These are phyloP conservation scores for Zygosaccharomyces rouxii DNA, from an alignment of 805 yeast genomes.

Conservation along the genomic window DNA sequence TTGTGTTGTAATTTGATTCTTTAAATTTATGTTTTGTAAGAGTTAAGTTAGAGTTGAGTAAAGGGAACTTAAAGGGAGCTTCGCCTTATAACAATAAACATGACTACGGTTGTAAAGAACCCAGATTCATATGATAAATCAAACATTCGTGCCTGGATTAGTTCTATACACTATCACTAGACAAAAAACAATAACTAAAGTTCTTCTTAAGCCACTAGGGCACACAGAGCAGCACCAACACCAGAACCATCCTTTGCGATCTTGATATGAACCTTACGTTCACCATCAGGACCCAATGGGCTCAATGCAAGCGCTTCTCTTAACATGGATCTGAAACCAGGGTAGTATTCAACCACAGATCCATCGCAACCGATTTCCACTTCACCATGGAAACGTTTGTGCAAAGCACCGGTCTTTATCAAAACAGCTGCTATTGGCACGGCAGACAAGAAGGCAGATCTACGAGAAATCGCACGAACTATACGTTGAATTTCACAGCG, in stretches of 20 bases:
- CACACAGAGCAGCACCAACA: slow-evolving; percentile 96
- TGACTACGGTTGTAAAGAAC: no score
- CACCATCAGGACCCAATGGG: slow-evolving; percentile 69
- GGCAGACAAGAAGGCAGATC: slow-evolving; percentile 89
- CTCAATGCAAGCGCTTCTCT: slow-evolving; percentile 71
- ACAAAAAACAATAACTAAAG: neutral
- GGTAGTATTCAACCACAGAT: slow-evolving; percentile 87
- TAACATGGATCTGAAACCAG: slow-evolving; percentile 76
- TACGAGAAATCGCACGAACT: slow-evolving; percentile 73
- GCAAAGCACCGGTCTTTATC: slow-evolving; percentile 60
- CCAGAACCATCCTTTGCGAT: slow-evolving; percentile 95
- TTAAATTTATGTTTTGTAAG: neutral
- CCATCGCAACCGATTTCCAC: slow-evolving; percentile 97
- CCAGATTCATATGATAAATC: no score
- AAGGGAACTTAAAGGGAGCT: neutral
- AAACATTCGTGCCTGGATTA: neutral
- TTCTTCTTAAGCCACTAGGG: slow-evolving; percentile 39
- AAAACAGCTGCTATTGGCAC: slow-evolving; percentile 84
- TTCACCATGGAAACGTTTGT: slow-evolving; percentile 53
- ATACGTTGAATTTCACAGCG: slow-evolving; percentile 66
- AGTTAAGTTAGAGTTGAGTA: neutral
- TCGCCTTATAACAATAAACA: neutral
- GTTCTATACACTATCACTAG: neutral
- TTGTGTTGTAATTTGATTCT: neutral
- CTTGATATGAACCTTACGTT: slow-evolving; percentile 66